Base-by-base conservation (phyloP, 1,139 yeast species). In the Taphrina communis region DNA sequence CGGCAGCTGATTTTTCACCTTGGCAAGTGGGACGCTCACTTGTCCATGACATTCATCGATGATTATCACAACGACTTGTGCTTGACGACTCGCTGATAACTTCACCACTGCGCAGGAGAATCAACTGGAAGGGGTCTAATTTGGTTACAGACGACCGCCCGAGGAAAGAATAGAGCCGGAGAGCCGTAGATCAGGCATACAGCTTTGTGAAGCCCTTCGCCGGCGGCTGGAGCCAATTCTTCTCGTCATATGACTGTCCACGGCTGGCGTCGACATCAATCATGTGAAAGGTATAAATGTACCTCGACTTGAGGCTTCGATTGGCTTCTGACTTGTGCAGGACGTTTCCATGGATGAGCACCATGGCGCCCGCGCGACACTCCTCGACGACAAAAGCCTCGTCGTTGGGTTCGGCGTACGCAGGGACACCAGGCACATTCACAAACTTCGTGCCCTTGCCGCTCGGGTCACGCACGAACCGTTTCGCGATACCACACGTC, bases 261-360 rank as follows among this genome's bases (percentile, higher is more conserved):
- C 42, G 21, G 42, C 82, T 77, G 41, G 80, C 77, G 0, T 74
- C 77, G 1, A 93, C 95, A 68, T 89, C 96, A 71, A 89, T 88
- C 59, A 88, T 83, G 76, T 89, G 96, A 78, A 89, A 89, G 0
- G 95, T 89, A 77, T 89, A 89, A 0, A 93, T 95, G 74, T 82
- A 89, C 71, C 96, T 80, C 7, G 91, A 86, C 70, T 81, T 81
- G 1, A 75, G 73, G 9, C 89, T 85, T 1, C 76, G 71, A 76
- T 89, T 89, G 70, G 80, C 80, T 73, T 86, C 89, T 3, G 92
- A 87, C 75, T 88, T 86, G 76, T 89, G 96, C 50, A 89, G 77
- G 1, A 89, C 90, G 0, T 86, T 82, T 74, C 89, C 88, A 75
- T 89, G 86, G 69, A 89, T 89, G 72, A 89, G 79, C 0, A 89